phyloP scores from a whole-genome alignment of 805 yeast genomes.

The Kazachstania africana region DNA sequence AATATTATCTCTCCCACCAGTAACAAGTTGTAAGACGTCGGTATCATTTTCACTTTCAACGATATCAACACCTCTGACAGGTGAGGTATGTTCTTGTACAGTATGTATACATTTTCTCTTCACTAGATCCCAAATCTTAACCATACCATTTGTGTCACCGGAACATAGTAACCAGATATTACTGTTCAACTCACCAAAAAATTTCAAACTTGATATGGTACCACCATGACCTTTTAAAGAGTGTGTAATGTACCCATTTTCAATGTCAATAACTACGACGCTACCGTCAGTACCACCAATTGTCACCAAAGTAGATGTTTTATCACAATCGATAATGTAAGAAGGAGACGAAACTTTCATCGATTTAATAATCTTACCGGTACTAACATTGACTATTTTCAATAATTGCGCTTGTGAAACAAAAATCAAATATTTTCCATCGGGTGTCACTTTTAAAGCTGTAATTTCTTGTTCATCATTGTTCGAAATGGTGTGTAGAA shows the following conservation, averaged over 20 bases:
- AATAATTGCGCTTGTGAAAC: constrained; percentile 79
- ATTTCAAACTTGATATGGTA: constrained; percentile 63
- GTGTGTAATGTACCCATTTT: constrained; percentile 80
- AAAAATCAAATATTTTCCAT: constrained; percentile 56
- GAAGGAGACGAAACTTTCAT: constrained; percentile 69
- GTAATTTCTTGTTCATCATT: constrained; percentile 75
- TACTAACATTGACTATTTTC: constrained; percentile 38
- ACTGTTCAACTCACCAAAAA: constrained; percentile 62
- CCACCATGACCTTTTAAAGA: constrained; percentile 89
- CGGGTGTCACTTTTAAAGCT: constrained; percentile 63
- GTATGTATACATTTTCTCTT: constrained; percentile 58
- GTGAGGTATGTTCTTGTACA: constrained; percentile 64
- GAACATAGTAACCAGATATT: constrained; percentile 69
- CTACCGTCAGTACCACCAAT: constrained; percentile 94
- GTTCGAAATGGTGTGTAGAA: constrained; percentile 55
- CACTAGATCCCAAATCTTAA: constrained; percentile 53
- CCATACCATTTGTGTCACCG: constrained; percentile 48
- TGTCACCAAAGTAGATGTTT: constrained; percentile 76
- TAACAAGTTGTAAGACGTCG: constrained; percentile 43
- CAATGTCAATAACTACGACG: constrained; percentile 85
- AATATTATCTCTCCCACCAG: constrained; percentile 86
- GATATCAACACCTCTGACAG: constrained; percentile 78
- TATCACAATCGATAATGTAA: constrained; percentile 64
- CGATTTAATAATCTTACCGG: constrained; percentile 32
- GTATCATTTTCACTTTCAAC: constrained; percentile 11